phyloP scores from a whole-genome alignment of 768 basidiomycete genomes.

The Suillus tomentosus region DNA sequence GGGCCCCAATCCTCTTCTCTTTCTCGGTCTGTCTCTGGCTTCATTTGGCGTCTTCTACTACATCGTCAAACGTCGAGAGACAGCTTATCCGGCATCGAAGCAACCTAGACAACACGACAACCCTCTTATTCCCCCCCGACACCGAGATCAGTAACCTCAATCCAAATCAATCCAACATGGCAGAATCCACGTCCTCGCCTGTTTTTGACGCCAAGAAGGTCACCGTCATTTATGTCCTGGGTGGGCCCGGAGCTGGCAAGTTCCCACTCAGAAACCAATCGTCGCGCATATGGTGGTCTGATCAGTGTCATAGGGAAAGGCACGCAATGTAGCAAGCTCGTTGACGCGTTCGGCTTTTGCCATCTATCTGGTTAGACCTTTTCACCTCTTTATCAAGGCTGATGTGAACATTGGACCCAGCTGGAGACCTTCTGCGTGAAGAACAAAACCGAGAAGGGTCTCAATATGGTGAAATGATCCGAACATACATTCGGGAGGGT shows the following conservation, averaged over 20 bases:
- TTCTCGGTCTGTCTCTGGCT: conserved; percentile 55
- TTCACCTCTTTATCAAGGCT: conserved; percentile 4
- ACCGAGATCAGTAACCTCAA: conserved; percentile 27
- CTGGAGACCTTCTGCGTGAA: conserved; percentile 95
- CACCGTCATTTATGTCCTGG: conserved; percentile 91
- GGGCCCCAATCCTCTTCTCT: conserved; percentile 63
- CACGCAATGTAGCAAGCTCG: conserved; percentile 87
- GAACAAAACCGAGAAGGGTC: conserved; percentile 90
- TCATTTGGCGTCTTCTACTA: conserved; percentile 61
- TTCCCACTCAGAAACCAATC: conserved; percentile 1
- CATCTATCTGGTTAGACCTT: conserved; percentile 82
- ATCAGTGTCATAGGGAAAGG: conserved; percentile 73
- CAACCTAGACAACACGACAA: conserved; percentile 64
- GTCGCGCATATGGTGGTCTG: conserved; percentile 14
- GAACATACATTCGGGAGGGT: conserved; percentile 86
- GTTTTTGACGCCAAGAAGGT: conserved; percentile 71
- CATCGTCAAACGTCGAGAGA: conserved; percentile 57
- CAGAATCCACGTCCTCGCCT: conserved; percentile 9
- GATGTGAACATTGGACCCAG: conserved; percentile 38
- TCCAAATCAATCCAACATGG: neutral
- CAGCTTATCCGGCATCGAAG: conserved; percentile 58
- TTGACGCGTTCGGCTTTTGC: conserved; percentile 82
- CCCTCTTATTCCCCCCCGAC: conserved; percentile 65
- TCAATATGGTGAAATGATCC: conserved; percentile 81
- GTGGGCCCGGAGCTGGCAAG: conserved; percentile 93